A percentile compares a stretch with the other conserved stretches of the same genome.
These are phyloP conservation scores for Umbelopsis sp. DNA, from an alignment of 192 early-diverging fungal genomes.

Conservation along the genomic window DNA sequence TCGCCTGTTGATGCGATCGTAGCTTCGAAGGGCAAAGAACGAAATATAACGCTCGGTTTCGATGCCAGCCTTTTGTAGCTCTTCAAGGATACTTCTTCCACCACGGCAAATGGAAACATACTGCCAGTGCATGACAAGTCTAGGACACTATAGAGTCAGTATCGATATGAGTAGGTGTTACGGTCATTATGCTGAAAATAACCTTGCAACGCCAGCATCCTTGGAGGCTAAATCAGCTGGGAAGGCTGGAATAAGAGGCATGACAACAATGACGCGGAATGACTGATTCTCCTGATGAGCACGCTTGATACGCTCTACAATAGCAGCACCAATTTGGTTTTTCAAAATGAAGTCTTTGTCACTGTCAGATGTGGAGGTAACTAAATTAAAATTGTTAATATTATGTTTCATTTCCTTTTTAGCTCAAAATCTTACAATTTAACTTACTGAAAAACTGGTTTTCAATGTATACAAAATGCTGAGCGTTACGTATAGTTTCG, in stretches of 20 bases:
- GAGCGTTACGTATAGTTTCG: slow-evolving; percentile 64
- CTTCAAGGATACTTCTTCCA: slow-evolving; percentile 67
- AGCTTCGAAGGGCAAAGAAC: slow-evolving; percentile 79
- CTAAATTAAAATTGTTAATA: slow-evolving; percentile 23
- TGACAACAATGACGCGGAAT: slow-evolving; percentile 81
- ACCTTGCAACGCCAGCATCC: slow-evolving; percentile 73
- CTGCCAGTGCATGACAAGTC: slow-evolving; percentile 82
- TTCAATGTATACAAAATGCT: slow-evolving; percentile 89
- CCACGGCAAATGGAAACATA: slow-evolving; percentile 81
- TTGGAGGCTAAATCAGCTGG: slow-evolving; percentile 77
- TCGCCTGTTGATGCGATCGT: slow-evolving; percentile 64
- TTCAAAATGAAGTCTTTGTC: slow-evolving; percentile 60
- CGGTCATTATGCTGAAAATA: slow-evolving; percentile 2
- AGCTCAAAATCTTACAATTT: neutral
- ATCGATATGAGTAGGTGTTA: neutral
- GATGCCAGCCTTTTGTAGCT: slow-evolving; percentile 57
- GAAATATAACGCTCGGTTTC: slow-evolving; percentile 67
- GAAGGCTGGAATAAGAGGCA: slow-evolving; percentile 90
- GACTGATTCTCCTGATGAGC: slow-evolving; percentile 67
- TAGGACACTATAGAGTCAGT: neutral
- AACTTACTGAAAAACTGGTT: slow-evolving; percentile 86
- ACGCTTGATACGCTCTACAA: slow-evolving; percentile 74
- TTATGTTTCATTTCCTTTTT: neutral
- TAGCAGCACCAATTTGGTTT: slow-evolving; percentile 80
- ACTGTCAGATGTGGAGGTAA: slow-evolving; percentile 51